A percentile compares a stretch with the other conserved stretches of the same genome.
Conservation (phyloP, 208 protist genomes). For the Vickermania ingenoplastis region DNA sequence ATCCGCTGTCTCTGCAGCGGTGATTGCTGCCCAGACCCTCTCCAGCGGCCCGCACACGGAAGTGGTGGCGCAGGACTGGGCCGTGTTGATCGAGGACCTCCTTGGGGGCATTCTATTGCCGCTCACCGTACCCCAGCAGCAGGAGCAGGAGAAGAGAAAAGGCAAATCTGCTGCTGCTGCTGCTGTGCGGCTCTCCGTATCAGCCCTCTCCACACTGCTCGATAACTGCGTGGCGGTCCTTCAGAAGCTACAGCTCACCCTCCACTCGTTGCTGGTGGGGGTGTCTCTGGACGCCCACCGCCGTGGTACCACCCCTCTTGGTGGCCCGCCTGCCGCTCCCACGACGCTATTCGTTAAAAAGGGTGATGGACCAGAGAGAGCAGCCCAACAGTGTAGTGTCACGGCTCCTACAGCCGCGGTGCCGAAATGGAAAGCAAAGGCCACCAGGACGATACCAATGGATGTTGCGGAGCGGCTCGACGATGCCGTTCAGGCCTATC, state of each 20-base stretch:
- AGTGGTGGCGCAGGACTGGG: background rate
- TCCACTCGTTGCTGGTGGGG: conserved; percentile 34
- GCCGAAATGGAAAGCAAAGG: background rate
- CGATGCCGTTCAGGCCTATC: background rate
- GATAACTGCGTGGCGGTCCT: conserved; percentile 38
- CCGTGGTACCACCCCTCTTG: background rate
- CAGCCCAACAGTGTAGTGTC: background rate
- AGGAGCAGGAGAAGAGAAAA: no score
- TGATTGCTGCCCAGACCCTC: background rate
- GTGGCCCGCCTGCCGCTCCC: background rate
- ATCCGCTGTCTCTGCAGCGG: background rate
- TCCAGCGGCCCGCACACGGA: background rate
- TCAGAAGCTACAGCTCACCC: conserved; percentile 48
- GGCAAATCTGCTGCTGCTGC: no score
- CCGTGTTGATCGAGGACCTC: background rate
- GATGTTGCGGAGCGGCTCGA: no score
- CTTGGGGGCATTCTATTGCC: no score
- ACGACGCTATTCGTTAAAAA: background rate
- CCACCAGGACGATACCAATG: no score
- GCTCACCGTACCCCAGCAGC: no score
- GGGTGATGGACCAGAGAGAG: background rate
- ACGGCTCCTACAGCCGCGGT: background rate
- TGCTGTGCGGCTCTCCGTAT: no score
- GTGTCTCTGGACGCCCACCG: conserved; percentile 32
- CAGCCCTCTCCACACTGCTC: no score